Percentiles rank a stretch among this genome's conserved stretches.
Evolutionary conservation across 2,329 filamentous ascomycete genomes (phyloP).

Genomic region (Chrysosphaeria jannelii): DNA sequence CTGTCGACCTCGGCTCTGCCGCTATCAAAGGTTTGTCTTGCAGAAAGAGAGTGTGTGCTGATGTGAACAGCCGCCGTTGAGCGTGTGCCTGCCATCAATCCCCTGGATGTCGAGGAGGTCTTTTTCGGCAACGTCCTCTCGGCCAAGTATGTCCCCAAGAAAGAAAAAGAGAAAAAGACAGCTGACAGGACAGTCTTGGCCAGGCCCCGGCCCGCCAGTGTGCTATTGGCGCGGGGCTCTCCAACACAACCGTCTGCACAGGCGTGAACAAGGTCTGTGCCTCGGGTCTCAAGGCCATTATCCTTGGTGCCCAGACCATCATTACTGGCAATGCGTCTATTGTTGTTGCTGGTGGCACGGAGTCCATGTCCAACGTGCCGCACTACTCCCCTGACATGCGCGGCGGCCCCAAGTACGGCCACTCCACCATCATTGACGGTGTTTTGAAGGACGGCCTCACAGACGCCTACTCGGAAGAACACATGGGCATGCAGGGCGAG

Average conservation of each 20-base stretch:
- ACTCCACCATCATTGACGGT: slow-evolving; percentile 68
- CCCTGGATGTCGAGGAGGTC: slow-evolving; percentile 77
- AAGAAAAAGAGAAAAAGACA: too few species aligned
- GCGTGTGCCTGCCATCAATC: slow-evolving; percentile 60
- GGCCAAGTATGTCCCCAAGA: slow-evolving; percentile 60
- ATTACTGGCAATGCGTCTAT: slow-evolving; percentile 84
- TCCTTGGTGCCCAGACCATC: slow-evolving; percentile 87
- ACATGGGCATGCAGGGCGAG: slow-evolving; percentile 86
- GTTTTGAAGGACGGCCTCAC: slow-evolving; percentile 84
- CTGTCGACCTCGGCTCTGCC: slow-evolving; percentile 61
- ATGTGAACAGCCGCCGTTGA: slow-evolving; percentile 58
- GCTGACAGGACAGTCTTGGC: slow-evolving; percentile 61
- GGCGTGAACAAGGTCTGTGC: slow-evolving; percentile 99
- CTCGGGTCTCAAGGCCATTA: slow-evolving; percentile 76
- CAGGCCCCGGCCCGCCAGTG: slow-evolving; percentile 93
- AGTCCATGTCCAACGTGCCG: slow-evolving; percentile 95
- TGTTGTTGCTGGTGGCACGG: slow-evolving; percentile 76
- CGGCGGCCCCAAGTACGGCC: slow-evolving; percentile 74
- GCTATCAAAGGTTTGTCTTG: too few species aligned
- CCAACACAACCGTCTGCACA: slow-evolving; percentile 52
- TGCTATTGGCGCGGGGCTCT: slow-evolving; percentile 64
- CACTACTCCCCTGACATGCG: slow-evolving; percentile 82
- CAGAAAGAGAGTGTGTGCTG: too few species aligned
- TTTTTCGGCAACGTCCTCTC: slow-evolving; percentile 97
- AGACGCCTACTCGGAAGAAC: slow-evolving; percentile 74